Percentiles rank a stretch among this genome's conserved stretches.
Conservation (phyloP, 2,329 filamentous ascomycete species). For the Arthroderma sp. region DNA sequence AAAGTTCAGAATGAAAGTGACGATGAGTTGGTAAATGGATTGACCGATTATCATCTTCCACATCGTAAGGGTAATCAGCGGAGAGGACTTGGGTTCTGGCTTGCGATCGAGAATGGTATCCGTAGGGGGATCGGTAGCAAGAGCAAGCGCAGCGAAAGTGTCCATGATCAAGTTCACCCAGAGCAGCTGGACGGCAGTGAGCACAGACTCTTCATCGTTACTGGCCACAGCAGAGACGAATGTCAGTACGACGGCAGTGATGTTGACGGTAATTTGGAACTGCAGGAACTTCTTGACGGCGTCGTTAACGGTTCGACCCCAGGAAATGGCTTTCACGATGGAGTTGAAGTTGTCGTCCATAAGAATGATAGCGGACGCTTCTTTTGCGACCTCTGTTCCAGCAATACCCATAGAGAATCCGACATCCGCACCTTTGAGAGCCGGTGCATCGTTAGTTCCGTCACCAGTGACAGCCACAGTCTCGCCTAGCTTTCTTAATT, state of each 20-base stretch:
- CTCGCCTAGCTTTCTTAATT: slow-evolving; percentile 49
- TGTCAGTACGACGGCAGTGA: slow-evolving; percentile 80
- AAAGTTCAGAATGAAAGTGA: slow-evolving; percentile 78
- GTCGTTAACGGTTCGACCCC: slow-evolving; percentile 57
- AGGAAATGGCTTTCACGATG: slow-evolving; percentile 55
- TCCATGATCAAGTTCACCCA: slow-evolving; percentile 99
- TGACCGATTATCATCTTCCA: slow-evolving; percentile 99
- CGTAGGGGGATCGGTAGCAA: slow-evolving; percentile 72
- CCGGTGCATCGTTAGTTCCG: slow-evolving; percentile 55
- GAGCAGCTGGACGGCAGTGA: slow-evolving; percentile 80
- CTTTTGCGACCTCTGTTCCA: slow-evolving; percentile 56
- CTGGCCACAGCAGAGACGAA: slow-evolving; percentile 81
- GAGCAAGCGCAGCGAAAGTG: slow-evolving; percentile 75
- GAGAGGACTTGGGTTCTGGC: slow-evolving; percentile 60
- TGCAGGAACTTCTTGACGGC: slow-evolving; percentile 55
- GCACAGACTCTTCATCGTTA: slow-evolving; percentile 55
- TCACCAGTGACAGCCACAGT: slow-evolving; percentile 54
- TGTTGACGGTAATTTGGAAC: slow-evolving; percentile 64
- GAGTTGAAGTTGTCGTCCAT: slow-evolving; percentile 55
- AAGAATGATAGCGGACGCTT: slow-evolving; percentile 54
- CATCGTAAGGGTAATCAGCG: slow-evolving; percentile 83
- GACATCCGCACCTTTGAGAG: slow-evolving; percentile 53
- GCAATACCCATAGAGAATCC: slow-evolving; percentile 58
- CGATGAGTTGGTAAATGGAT: slow-evolving; percentile 71
- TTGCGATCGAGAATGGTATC: slow-evolving; percentile 68